Evolutionary conservation across 2,329 filamentous ascomycete species (phyloP), one percentile per base, ranked within the genome.

Genomic region (Volutella citrinella): DNA sequence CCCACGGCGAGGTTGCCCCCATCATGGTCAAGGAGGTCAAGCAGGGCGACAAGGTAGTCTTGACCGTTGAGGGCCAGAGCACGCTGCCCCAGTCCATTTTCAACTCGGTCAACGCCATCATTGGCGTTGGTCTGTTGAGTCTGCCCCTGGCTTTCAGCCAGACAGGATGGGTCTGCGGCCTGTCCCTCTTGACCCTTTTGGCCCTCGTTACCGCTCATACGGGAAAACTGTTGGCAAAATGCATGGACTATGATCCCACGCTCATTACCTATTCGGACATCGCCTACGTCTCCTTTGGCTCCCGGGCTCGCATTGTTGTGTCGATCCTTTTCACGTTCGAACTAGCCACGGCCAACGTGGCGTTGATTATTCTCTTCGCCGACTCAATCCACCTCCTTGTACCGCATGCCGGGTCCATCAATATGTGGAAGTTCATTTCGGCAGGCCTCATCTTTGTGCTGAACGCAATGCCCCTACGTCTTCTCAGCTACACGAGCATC

Each of bases 211-310:
- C 93, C 1, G 76, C 77, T 10, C 95, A 96, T 61, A 97, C 93
- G 1, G 90, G 88, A 10, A 84, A 80, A 49, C 65, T 96, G 10
- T 71, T 96, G 21, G 84, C 88, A 18, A 91, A 84, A 60, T 97
- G 91, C 60, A 82, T 96, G 68, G 84, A 95, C 48, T 77, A 88
- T 15, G 87, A 96, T 63, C 77, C 76, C 40, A 86, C 79, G 31
- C 78, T 96, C 45, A 89, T 96, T 52, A 96, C 91, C 4, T 97
- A 96, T 61, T 93, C 90, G 20, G 91, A 97, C 56, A 70, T 97
- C 29, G 93, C 91, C 3, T 96, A 84, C 54, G 83, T 95, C 48
- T 90, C 88, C 14, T 96, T 94, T 59, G 91, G 91, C 8, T 77
- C 81, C 12, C 82, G 78, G 38, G 91, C 89, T 21, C 82, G 91